Evolutionary conservation across 148 eudicot genomes (phyloP).

Genomic region (Vaccinium vitisidaea): DNA sequence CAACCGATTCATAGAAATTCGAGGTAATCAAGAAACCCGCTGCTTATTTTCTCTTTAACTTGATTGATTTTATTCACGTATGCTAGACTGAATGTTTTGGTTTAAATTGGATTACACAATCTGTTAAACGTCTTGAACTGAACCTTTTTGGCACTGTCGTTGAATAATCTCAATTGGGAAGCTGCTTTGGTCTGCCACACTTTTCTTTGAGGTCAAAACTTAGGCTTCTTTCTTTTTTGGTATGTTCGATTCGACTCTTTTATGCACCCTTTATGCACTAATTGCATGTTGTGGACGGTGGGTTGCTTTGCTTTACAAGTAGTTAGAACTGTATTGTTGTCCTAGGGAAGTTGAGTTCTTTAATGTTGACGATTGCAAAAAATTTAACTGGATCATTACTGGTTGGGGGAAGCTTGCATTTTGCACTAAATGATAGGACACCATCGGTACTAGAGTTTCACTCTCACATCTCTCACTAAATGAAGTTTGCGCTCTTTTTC

Average conservation of each 20-base stretch:
- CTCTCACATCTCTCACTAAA: background rate
- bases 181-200: too few relatives aligned
- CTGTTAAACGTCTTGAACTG: background rate
- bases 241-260: background rate
- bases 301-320: background rate
- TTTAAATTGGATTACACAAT: background rate
- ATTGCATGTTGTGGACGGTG: background rate
- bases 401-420: background rate
- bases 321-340: background rate
- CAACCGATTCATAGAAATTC: constrained; percentile 23
- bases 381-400: background rate
- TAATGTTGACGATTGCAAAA: background rate
- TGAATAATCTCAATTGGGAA: background rate
- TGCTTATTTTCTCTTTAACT: constrained; percentile 5
- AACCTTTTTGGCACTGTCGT: background rate
- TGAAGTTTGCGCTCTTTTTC: background rate
- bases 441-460: background rate
- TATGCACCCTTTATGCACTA: background rate
- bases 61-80: background rate
- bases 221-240: background rate
- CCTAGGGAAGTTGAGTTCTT: background rate
- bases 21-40: constrained; percentile 23
- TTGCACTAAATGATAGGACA: background rate
- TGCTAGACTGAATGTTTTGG: background rate
- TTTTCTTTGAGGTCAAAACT: constrained; percentile 1